Base-by-base conservation (phyloP, 225 moss, liverwort and hornwort genomes). In the Ulota crispa region DNA sequence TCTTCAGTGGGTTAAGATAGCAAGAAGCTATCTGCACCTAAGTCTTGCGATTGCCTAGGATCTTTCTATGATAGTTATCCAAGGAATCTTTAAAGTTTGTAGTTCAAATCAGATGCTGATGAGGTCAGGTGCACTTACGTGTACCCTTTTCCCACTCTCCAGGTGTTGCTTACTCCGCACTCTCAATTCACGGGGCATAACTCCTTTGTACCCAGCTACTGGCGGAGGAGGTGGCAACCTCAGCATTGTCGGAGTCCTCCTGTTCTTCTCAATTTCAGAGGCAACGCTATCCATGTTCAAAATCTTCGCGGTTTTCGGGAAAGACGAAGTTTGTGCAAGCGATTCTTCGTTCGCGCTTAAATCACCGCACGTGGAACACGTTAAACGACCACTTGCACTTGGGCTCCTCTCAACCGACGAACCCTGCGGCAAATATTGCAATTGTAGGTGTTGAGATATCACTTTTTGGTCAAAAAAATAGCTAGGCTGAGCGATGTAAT, bases 171-270 rank as follows among this genome's bases (percentile, higher is more conserved):
- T 34, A 34, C 57, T 68, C 50, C 19, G 36, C 66, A 57, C 73
- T 60, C 62, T 70, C 2, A 76, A 81, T 42, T 78, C 78, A 75
- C 66, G 67, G 34, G 76, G 65, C 59, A 68, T 62, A 53, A 75
- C 54, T 34, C 39, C 55, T 62, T 81, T 88, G 83, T 83, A 88
- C 50, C 61, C 68, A 36, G 83, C 82, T 23, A 72, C 45, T 21
- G 80, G 43, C 13, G 83, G 85, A 72, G 88, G 88, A 37, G 85
- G 84, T 21, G 81, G 81, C 77, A 88, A 42, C 57, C 78, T 85
- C 59, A 70, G 65, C 59, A 81, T 0, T 23, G 65, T 64, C 19
- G 83, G 66, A 71, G 57, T 42, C 12, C 18, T 65, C 6, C 24
- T 57, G 11, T 52, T 68, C 6, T 60, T 77, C 59, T 76, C 70